Conservation (phyloP, 2,329 filamentous ascomycete species). For the Aspergillus flavus region DNA sequence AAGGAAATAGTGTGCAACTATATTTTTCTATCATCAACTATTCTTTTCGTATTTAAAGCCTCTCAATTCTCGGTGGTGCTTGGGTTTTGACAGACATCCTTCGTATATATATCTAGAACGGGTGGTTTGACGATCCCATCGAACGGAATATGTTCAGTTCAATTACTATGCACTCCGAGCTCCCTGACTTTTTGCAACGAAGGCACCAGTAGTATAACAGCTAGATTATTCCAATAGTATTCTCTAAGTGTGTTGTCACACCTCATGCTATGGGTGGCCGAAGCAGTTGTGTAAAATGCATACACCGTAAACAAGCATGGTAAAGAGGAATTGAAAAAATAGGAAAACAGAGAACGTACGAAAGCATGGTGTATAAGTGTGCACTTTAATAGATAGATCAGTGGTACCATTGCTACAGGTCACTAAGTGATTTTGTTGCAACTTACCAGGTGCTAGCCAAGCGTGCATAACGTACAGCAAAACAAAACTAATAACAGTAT, state of each 20-base stretch:
- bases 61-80: background rate
- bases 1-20: background rate
- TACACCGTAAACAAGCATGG: background rate
- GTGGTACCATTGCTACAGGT: background rate
- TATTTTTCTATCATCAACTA: background rate
- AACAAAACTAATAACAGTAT: background rate
- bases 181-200: background rate
- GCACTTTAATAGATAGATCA: background rate
- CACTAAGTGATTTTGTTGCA: background rate
- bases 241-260: background rate
- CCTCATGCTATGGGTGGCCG: background rate
- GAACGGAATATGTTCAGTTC: background rate
- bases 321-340: background rate
- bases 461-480: background rate
- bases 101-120: background rate
- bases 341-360: background rate
- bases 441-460: background rate
- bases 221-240: background rate
- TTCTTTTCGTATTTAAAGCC: background rate
- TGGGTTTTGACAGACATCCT: background rate
- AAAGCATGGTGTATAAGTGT: background rate
- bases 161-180: background rate
- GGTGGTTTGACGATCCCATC: background rate
- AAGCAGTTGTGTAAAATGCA: too few species aligned
- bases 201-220: background rate